These are phyloP conservation scores for Pyricularia sp. DNA, from an alignment of 2,329 filamentous ascomycete genomes.

Conservation along the genomic window DNA sequence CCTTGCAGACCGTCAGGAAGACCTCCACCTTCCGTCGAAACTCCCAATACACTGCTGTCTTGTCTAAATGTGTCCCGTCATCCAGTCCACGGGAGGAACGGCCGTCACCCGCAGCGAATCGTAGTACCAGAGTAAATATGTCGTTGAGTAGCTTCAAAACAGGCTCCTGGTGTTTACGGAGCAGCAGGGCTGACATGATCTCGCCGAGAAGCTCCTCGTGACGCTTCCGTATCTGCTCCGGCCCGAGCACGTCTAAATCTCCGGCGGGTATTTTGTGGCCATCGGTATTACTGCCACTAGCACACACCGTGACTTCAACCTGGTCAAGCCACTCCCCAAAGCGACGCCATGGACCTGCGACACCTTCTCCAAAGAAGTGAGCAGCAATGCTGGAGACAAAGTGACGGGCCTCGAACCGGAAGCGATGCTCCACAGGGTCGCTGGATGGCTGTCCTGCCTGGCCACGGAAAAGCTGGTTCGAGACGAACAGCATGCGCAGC, in stretches of 20 bases:
- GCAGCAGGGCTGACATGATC: slow-evolving; percentile 63
- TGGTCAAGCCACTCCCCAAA: slow-evolving; percentile 59
- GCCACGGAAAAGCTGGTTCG: slow-evolving; percentile 49
- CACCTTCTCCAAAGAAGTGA: slow-evolving; percentile 73
- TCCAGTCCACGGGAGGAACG: slow-evolving; percentile 10
- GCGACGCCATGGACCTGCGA: slow-evolving; percentile 61
- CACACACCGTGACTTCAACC: slow-evolving; percentile 48
- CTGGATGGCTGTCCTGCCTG: background rate
- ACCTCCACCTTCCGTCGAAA: slow-evolving; percentile 66
- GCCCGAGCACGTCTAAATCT: slow-evolving; percentile 36
- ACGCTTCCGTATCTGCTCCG: slow-evolving; percentile 56
- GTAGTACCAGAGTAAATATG: slow-evolving; percentile 63
- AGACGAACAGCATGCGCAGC: slow-evolving; percentile 68
- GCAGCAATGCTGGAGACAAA: slow-evolving; percentile 64
- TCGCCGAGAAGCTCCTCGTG: slow-evolving; percentile 68
- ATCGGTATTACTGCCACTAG: slow-evolving; percentile 22
- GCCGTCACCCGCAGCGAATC: slow-evolving; percentile 35
- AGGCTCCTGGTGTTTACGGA: slow-evolving; percentile 66
- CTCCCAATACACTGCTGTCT: slow-evolving; percentile 43
- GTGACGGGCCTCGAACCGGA: slow-evolving; percentile 69
- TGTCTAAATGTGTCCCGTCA: slow-evolving; percentile 13
- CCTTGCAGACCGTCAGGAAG: slow-evolving; percentile 65
- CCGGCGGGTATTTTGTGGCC: background rate
- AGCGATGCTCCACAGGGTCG: slow-evolving; percentile 31
- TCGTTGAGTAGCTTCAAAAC: slow-evolving; percentile 66